Conservation (phyloP, 2,329 filamentous ascomycete species). For the Aspergillus pseudoglaucus region DNA sequence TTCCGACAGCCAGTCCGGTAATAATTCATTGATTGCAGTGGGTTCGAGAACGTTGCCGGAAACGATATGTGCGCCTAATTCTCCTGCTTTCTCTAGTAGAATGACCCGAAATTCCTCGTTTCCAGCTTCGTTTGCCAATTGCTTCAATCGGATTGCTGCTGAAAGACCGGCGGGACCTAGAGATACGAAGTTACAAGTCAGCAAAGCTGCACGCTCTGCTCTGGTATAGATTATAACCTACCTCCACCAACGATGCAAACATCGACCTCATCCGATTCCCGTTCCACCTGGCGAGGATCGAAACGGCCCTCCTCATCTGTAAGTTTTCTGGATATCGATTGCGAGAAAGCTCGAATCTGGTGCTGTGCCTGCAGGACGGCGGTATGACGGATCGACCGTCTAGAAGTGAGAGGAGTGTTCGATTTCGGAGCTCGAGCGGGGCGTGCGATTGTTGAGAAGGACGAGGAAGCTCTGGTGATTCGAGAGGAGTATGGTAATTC, state of each 20-base stretch:
- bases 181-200: background rate
- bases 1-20: conserved; percentile 89
- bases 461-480: conserved; percentile 21
- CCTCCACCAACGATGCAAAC: conserved; percentile 93
- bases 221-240: conserved; percentile 21
- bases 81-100: conserved; percentile 88
- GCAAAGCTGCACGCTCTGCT: background rate
- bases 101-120: conserved; percentile 95
- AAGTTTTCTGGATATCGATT: conserved; percentile 34
- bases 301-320: conserved; percentile 52
- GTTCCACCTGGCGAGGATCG: conserved; percentile 64
- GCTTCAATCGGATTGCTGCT: conserved; percentile 90
- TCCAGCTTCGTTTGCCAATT: conserved; percentile 86
- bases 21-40: conserved; percentile 75
- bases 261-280: conserved; percentile 89
- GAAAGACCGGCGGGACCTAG: conserved; percentile 81
- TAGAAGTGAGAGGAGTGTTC: conserved; percentile 13
- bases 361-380: conserved; percentile 13
- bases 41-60: conserved; percentile 95
- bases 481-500: conserved; percentile 26
- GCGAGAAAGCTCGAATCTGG: conserved; percentile 41
- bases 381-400: conserved; percentile 13
- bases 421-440: conserved; percentile 13
- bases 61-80: conserved; percentile 89
- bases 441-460: conserved; percentile 16